Evolutionary conservation across 805 yeast species (phyloP).

Genomic region (Teunomyces panamensis): DNA sequence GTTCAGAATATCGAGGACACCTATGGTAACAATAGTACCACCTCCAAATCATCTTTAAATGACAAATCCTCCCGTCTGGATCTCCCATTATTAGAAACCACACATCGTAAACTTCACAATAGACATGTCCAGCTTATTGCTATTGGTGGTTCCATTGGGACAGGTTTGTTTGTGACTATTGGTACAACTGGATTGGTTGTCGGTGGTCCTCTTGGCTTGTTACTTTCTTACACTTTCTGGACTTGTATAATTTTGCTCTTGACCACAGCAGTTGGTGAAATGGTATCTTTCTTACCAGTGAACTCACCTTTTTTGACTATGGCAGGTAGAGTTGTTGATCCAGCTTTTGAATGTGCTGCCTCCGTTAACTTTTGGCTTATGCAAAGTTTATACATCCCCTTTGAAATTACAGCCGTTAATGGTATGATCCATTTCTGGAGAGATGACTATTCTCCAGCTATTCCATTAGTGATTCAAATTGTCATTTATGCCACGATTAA

Average conservation of each 20-base stretch:
- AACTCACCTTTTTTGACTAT: constrained; percentile 35
- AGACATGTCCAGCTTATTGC: constrained; percentile 79
- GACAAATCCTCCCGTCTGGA: constrained; percentile 1
- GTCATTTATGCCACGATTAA: constrained; percentile 63
- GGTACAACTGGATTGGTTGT: constrained; percentile 26
- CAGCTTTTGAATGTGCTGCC: constrained; percentile 27
- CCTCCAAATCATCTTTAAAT: constrained; percentile 4
- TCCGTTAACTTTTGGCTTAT: constrained; percentile 37
- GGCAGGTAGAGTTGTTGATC: constrained; percentile 39
- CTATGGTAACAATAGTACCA: constrained; percentile 1
- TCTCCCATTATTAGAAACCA: constrained; percentile 11
- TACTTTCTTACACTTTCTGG: constrained; percentile 32
- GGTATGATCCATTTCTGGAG: constrained; percentile 81
- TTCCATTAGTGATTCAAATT: constrained; percentile 62
- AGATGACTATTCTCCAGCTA: constrained; percentile 70
- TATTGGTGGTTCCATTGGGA: constrained; percentile 55
- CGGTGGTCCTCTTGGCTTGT: constrained; percentile 36
- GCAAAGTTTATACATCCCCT: constrained; percentile 62
- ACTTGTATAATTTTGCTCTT: constrained; percentile 28
- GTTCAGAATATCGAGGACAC: constrained; percentile 1
- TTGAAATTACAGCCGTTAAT: constrained; percentile 78
- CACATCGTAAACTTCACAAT: constrained; percentile 49
- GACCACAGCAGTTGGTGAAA: constrained; percentile 37
- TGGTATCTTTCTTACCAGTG: constrained; percentile 36
- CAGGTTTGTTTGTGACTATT: constrained; percentile 36